Percentiles rank a stretch among this genome's conserved stretches.
Conservation (phyloP, 179 eudicot genomes). For the Sideroxylon spinosum region DNA sequence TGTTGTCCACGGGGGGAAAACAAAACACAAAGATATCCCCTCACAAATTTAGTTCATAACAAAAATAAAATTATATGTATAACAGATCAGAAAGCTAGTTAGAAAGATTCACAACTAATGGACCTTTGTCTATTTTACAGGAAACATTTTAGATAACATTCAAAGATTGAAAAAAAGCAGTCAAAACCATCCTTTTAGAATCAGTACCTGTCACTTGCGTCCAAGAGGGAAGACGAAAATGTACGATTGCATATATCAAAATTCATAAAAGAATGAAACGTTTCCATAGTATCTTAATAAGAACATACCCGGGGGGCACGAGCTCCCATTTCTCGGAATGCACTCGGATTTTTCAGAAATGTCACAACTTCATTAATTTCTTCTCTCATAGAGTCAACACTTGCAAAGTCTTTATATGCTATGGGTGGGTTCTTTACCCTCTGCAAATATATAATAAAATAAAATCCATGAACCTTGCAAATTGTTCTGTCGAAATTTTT, state of each 20-base stretch:
- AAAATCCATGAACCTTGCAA: conserved; percentile 17
- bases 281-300: not conserved
- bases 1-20: not conserved
- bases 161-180: not conserved
- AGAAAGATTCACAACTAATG: not conserved
- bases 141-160: not conserved
- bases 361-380: conserved; percentile 92
- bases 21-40: not conserved
- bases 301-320: conserved; percentile 89
- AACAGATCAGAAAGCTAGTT: not conserved
- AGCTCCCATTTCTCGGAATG: conserved; percentile 88
- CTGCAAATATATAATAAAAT: conserved; percentile 28
- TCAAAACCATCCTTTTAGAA: not conserved
- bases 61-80: not conserved
- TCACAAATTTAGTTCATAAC: not conserved
- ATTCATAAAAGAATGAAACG: not conserved
- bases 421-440: conserved; percentile 93
- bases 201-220: not conserved
- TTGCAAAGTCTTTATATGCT: conserved; percentile 69
- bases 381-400: conserved; percentile 78
- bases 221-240: not conserved
- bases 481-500: not conserved
- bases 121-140: not conserved
- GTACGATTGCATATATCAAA: not conserved
- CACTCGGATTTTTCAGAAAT: conserved; percentile 79